phyloP scores from a whole-genome alignment of 2,329 filamentous ascomycete genomes.

The Fusarium fracticaudum region DNA sequence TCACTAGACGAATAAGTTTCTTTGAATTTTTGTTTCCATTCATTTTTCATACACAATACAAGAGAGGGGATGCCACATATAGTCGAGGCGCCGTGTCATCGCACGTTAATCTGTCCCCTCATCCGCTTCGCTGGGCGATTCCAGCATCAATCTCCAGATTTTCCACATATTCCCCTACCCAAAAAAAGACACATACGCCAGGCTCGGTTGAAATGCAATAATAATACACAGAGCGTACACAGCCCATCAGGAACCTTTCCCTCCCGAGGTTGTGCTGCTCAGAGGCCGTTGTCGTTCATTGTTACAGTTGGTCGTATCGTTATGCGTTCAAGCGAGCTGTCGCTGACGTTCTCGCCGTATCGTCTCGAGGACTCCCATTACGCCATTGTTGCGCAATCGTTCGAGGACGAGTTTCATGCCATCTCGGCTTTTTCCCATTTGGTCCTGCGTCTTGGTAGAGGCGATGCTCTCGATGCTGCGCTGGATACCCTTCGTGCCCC shows the following conservation, averaged over 20 bases:
- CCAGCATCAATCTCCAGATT: slow-evolving; percentile 19
- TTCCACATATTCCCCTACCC: slow-evolving; percentile 28
- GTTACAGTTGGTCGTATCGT: slow-evolving; percentile 36
- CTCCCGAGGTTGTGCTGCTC: slow-evolving; percentile 27
- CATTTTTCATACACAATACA: slow-evolving; percentile 44
- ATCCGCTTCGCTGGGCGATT: slow-evolving; percentile 5
- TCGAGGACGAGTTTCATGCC: slow-evolving; percentile 86
- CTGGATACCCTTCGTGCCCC: slow-evolving; percentile 78
- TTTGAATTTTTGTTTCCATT: slow-evolving; percentile 33
- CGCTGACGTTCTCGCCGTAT: slow-evolving; percentile 57
- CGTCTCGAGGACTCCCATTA: slow-evolving; percentile 67
- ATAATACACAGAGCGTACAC: slow-evolving; percentile 47
- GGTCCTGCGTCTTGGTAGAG: slow-evolving; percentile 78
- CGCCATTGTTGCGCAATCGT: slow-evolving; percentile 67
- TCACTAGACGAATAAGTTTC: neutral
- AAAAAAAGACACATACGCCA: slow-evolving; percentile 48
- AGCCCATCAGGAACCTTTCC: slow-evolving; percentile 11
- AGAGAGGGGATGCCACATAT: slow-evolving; percentile 54
- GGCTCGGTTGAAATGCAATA: slow-evolving; percentile 46
- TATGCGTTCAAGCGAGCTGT: slow-evolving; percentile 39
- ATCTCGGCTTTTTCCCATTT: slow-evolving; percentile 82
- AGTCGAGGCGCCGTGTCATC: slow-evolving; percentile 41
- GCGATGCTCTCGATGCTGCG: slow-evolving; percentile 82
- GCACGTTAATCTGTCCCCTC: slow-evolving; percentile 34
- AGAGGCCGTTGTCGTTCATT: slow-evolving; percentile 37